Conservation (phyloP, 1,139 yeast genomes). For the Blastobotrys arbuscula region DNA sequence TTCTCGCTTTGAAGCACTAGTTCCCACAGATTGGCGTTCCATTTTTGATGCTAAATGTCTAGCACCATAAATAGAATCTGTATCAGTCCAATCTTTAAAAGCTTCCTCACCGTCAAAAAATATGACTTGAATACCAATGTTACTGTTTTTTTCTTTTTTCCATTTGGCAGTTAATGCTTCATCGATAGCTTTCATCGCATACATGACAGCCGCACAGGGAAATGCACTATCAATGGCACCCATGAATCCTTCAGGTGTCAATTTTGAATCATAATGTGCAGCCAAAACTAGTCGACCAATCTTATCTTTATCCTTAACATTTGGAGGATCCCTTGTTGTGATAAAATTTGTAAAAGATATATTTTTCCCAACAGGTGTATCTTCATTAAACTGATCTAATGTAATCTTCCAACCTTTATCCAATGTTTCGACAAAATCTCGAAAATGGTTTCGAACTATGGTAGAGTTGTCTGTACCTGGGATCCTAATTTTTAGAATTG, state of each 20-base stretch:
- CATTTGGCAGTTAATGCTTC: conserved; percentile 27
- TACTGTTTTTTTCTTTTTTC: conserved; percentile 14
- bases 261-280: conserved; percentile 52
- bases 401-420: conserved; percentile 37
- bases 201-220: conserved; percentile 48
- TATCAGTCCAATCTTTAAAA: conserved; percentile 42
- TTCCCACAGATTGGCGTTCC: conserved; percentile 23
- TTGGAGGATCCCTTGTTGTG: conserved; percentile 32
- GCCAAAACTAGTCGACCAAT: conserved; percentile 40
- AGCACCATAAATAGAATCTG: conserved; percentile 53
- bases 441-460: conserved; percentile 38
- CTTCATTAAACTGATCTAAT: conserved; percentile 39
- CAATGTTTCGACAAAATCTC: conserved; percentile 23
- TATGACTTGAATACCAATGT: conserved; percentile 42
- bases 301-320: conserved; percentile 19
- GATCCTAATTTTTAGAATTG: conserved; percentile 35
- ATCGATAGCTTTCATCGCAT: conserved; percentile 38
- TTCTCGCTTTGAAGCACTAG: conserved; percentile 12
- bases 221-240: conserved; percentile 58
- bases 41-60: conserved; percentile 43
- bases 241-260: conserved; percentile 46
- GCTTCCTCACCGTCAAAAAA: conserved; percentile 63
- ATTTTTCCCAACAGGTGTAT: conserved; percentile 33
- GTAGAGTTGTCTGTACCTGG: conserved; percentile 44
- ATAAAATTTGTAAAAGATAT: conserved; percentile 45